Conservation (phyloP, 345 rosid species). For the Arabidopsis arenosa region DNA sequence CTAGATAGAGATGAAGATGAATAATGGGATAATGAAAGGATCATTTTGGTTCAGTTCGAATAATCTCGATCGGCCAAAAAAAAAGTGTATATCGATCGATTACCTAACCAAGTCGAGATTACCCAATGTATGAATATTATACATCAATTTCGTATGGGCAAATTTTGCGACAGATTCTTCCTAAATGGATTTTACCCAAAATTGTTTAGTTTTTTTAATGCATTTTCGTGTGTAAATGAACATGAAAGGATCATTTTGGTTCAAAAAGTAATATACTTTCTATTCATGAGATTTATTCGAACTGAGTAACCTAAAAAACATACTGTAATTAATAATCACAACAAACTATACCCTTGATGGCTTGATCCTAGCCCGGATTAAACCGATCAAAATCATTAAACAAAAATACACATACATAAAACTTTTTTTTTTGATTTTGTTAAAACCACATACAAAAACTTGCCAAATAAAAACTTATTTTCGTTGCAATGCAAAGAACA, state of each 20-base stretch:
- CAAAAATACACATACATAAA: neutral
- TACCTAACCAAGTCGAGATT: neutral
- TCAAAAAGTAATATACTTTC: neutral
- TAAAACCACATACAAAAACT: neutral
- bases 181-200: neutral
- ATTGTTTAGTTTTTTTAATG: neutral
- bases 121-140: neutral
- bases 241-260: conserved; percentile 3
- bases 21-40: no score
- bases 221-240: conserved; percentile 14
- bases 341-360: neutral
- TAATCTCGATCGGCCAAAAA: no score
- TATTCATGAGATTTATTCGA: neutral
- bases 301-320: neutral
- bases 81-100: no score
- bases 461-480: conserved; percentile 32
- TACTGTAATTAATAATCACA: conserved; percentile 14
- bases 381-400: neutral
- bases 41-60: no score
- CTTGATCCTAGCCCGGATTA: neutral
- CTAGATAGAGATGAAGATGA: no score
- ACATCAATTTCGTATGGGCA: neutral
- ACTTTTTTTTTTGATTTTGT: neutral
- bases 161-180: neutral
- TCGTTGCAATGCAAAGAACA: conserved; percentile 47